Conservation (phyloP, 2,329 filamentous ascomycete genomes). For the Fusarium pseudocircinatum region DNA sequence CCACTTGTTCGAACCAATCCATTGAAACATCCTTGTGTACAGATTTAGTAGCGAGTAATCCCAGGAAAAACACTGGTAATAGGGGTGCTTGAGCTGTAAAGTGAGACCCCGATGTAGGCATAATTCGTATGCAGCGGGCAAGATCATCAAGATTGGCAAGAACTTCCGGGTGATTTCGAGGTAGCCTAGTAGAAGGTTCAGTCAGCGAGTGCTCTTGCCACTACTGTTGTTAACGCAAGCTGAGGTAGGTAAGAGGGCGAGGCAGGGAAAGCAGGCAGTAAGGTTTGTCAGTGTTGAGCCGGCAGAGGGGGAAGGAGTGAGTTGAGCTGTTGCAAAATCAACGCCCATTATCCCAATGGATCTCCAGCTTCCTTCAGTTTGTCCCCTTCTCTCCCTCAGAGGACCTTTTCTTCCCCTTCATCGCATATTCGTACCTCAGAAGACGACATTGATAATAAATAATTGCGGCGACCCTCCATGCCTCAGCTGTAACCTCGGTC, state of each 20-base stretch:
- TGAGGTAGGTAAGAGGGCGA: neutral
- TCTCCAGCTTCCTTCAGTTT: neutral
- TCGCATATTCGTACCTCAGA: conserved; percentile 43
- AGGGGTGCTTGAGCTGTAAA: conserved; percentile 56
- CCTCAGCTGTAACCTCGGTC: conserved; percentile 54
- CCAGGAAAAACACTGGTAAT: conserved; percentile 54
- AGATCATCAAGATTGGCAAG: conserved; percentile 46
- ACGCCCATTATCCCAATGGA: neutral
- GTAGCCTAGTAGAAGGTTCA: conserved; percentile 42
- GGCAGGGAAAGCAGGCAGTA: neutral
- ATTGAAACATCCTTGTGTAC: conserved; percentile 45
- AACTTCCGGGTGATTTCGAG: conserved; percentile 50
- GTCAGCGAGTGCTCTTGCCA: conserved; percentile 13
- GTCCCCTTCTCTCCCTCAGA: neutral
- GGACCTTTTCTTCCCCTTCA: neutral
- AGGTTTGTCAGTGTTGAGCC: neutral
- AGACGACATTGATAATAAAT: conserved; percentile 53
- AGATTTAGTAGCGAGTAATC: conserved; percentile 46
- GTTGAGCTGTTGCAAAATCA: neutral
- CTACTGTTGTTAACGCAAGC: neutral
- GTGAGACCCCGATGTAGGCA: conserved; percentile 53
- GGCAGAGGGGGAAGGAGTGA: neutral
- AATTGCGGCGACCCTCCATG: conserved; percentile 53
- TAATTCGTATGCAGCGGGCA: conserved; percentile 50
- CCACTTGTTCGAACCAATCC: conserved; percentile 51